Evolutionary conservation across 2,329 filamentous ascomycete species (phyloP).

Genomic region (Ceratocystis diversiconidia): DNA sequence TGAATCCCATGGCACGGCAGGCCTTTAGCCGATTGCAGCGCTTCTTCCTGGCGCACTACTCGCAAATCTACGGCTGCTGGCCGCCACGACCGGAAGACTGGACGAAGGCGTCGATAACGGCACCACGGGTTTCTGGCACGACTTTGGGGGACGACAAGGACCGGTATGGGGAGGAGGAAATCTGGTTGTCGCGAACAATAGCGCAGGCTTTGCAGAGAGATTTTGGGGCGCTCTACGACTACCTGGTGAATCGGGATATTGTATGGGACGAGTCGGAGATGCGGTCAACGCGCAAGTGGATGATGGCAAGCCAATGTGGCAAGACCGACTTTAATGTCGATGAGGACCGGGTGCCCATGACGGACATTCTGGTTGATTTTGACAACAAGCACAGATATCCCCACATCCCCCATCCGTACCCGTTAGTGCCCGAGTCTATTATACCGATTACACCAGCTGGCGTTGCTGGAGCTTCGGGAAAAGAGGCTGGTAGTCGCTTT

Average conservation of each 20-base stretch:
- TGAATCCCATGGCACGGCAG: constrained; percentile 23
- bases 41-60: constrained; percentile 47
- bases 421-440: constrained; percentile 44
- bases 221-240: constrained; percentile 56
- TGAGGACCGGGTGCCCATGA: constrained; percentile 43
- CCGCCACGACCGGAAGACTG: constrained; percentile 31
- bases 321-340: constrained; percentile 37
- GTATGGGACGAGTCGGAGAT: constrained; percentile 51
- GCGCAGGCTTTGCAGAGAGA: constrained; percentile 46
- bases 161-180: constrained; percentile 28
- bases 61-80: constrained; percentile 44
- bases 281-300: constrained; percentile 48
- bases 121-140: neutral
- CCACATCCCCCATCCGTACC: constrained; percentile 53
- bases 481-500: constrained; percentile 12
- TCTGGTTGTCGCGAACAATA: constrained; percentile 48
- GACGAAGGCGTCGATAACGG: neutral
- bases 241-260: constrained; percentile 52
- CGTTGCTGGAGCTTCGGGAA: neutral
- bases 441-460: constrained; percentile 21
- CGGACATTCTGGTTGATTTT: constrained; percentile 51
- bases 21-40: constrained; percentile 43
- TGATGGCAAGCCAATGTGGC: constrained; percentile 38
- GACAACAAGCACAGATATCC: constrained; percentile 49
- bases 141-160: neutral